Conservation (phyloP, 2,329 filamentous ascomycete genomes). For the Calonectria hongkongensis region DNA sequence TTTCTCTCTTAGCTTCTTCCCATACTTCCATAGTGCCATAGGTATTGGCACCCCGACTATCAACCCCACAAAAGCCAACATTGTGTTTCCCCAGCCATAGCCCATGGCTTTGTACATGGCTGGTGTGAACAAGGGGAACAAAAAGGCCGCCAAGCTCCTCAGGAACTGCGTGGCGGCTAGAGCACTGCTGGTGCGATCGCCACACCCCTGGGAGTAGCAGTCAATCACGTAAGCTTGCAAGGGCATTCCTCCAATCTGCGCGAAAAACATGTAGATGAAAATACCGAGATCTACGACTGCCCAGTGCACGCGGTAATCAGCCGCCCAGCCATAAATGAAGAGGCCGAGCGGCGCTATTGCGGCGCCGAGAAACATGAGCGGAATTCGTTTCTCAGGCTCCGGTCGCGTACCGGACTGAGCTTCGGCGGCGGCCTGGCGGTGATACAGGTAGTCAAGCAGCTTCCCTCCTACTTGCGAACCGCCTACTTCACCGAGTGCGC, state of each 20-base stretch:
- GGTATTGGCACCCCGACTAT: constrained; percentile 60
- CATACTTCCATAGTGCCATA: constrained; percentile 64
- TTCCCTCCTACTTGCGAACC: constrained; percentile 69
- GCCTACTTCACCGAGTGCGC: constrained; percentile 77
- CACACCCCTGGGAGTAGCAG: constrained; percentile 61
- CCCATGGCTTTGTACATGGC: constrained; percentile 60
- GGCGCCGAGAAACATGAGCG: constrained; percentile 60
- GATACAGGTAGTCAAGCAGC: constrained; percentile 64
- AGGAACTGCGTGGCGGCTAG: constrained; percentile 68
- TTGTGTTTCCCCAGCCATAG: constrained; percentile 63
- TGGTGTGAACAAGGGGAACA: constrained; percentile 70
- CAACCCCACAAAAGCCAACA: constrained; percentile 63
- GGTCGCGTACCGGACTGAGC: constrained; percentile 33
- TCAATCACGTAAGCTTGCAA: constrained; percentile 65
- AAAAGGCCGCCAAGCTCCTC: constrained; percentile 66
- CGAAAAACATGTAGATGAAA: constrained; percentile 57
- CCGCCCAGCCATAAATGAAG: constrained; percentile 67
- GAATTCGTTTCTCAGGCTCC: constrained; percentile 53
- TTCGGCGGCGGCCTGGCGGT: neutral
- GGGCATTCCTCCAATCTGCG: constrained; percentile 58
- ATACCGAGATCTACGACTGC: constrained; percentile 61
- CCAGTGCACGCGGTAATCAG: constrained; percentile 62
- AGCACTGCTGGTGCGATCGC: constrained; percentile 65
- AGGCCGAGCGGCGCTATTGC: constrained; percentile 64
- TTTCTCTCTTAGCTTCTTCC: constrained; percentile 56